Evolutionary conservation across 495 filamentous ascomycete genomes (phyloP).

Genomic region (Aspergillus kassunensis): DNA sequence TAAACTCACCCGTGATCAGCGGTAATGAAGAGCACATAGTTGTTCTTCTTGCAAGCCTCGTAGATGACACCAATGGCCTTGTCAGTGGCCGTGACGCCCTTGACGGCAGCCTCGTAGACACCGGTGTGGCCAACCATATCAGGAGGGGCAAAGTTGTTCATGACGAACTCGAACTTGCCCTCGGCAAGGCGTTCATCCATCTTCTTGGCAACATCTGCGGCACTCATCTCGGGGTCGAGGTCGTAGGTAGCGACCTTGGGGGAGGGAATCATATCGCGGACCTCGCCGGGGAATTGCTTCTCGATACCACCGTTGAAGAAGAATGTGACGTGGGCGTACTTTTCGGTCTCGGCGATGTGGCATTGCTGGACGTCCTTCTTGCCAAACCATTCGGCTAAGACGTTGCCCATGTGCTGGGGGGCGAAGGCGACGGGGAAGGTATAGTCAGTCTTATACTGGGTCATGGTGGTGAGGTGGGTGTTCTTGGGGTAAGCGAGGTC

Average conservation of each 20-base stretch:
- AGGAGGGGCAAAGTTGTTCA: conserved; percentile 99
- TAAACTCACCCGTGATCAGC: conserved; percentile 78
- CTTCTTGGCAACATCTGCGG: conserved; percentile 79
- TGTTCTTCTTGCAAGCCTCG: conserved; percentile 87
- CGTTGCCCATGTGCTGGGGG: conserved; percentile 93
- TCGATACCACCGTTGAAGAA: conserved; percentile 99
- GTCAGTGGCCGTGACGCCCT: conserved; percentile 81
- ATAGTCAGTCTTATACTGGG: conserved; percentile 94
- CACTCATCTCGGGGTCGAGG: conserved; percentile 93
- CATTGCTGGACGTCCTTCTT: conserved; percentile 87
- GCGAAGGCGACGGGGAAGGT: conserved; percentile 91
- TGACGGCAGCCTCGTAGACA: conserved; percentile 91
- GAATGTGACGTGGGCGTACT: conserved; percentile 98
- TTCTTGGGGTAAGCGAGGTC: conserved; percentile 94
- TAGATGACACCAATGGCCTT: conserved; percentile 88
- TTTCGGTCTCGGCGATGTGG: conserved; percentile 97
- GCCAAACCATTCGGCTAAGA: conserved; percentile 89
- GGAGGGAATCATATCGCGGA: conserved; percentile 69
- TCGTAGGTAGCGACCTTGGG: conserved; percentile 94
- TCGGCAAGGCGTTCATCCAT: conserved; percentile 77
- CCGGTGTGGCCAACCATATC: conserved; percentile 99
- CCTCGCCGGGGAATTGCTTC: conserved; percentile 89
- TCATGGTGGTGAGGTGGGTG: conserved; percentile 94
- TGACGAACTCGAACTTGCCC: conserved; percentile 85
- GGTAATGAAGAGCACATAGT: conserved; percentile 90